Base-by-base conservation (phyloP, 1,139 yeast genomes). In the Magnusiomyces ingens region DNA sequence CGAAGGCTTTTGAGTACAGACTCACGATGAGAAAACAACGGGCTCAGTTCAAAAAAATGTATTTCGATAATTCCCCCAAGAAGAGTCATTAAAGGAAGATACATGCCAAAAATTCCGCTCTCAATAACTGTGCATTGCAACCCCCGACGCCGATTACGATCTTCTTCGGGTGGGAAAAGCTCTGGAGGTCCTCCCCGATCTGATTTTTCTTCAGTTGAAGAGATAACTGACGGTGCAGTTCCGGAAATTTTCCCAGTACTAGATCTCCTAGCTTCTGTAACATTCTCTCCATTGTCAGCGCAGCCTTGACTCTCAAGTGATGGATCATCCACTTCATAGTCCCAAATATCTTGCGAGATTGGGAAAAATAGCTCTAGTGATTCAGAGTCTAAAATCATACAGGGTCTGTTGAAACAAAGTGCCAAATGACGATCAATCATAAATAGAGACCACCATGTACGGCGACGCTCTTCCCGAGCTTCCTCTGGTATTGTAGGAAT, bases 361-460 rank as follows among this genome's bases (percentile, higher is more conserved):
- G 77, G 76, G 11, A 67, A 62, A 54, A 60, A 69, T 19, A 73
- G 54, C 6, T 64, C 66, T 50, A 58, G 52, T 22, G 69, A 67
- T 52, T 70, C 74, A 3, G 66, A 58, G 54, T 74, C 77, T 12
- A 66, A 58, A 22, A 72, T 62, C 3, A 65, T 60, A 36, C 68
- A 56, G 2, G 71, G 68, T 6, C 69, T 60, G 55, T 72, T 73
- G 58, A 71, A 72, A 49, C 75, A 69, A 46, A 74, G 60, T 0
- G 73, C 71, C 6, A 72, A 62, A 56, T 73, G 70, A n/a, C 75
- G 64, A 57, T 74, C 77, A 22, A 74, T 62, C 52, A 71, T 63
- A 56, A 69, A 74, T 29, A 74, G 58, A 5, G 71, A 64, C 76
- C 77, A 73, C 76, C 76, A 74, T 0, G 70, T 64, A 26, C 77